Conservation (phyloP, 1,139 yeast genomes). For the Yamadazyma diddensiae region DNA sequence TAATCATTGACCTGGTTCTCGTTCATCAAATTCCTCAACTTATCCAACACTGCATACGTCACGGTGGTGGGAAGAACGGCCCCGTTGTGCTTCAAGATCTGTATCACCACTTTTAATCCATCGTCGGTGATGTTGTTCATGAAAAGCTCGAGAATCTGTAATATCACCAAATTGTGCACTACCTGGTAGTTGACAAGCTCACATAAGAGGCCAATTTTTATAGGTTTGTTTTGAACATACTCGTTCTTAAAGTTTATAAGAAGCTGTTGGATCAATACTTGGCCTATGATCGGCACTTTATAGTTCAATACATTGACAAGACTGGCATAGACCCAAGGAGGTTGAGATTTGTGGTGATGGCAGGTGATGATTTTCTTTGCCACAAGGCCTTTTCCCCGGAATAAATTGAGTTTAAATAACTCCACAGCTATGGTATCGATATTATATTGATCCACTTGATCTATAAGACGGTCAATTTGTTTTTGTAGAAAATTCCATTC, state of each 20-base stretch:
- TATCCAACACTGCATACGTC: constrained; percentile 53
- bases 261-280: constrained; percentile 51
- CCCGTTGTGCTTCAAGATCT: constrained; percentile 25
- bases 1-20: constrained; percentile 47
- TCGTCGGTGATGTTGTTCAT: constrained; percentile 53
- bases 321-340: constrained; percentile 55
- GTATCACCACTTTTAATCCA: constrained; percentile 23
- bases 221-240: constrained; percentile 41
- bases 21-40: constrained; percentile 57
- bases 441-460: constrained; percentile 44
- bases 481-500: not conserved
- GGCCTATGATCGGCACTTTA: constrained; percentile 70
- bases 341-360: constrained; percentile 39
- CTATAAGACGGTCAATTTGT: constrained; percentile 10
- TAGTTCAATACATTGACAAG: constrained; percentile 61
- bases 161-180: constrained; percentile 56
- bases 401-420: constrained; percentile 52
- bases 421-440: constrained; percentile 46
- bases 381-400: constrained; percentile 60
- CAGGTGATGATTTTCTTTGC: constrained; percentile 56
- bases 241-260: constrained; percentile 59
- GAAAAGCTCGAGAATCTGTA: constrained; percentile 63
- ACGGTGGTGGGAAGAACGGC: constrained; percentile 23
- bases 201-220: constrained; percentile 55
- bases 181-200: constrained; percentile 67